phyloP scores from a whole-genome alignment of 257 asterid species.

The Dorcoceras hygrometricum region DNA sequence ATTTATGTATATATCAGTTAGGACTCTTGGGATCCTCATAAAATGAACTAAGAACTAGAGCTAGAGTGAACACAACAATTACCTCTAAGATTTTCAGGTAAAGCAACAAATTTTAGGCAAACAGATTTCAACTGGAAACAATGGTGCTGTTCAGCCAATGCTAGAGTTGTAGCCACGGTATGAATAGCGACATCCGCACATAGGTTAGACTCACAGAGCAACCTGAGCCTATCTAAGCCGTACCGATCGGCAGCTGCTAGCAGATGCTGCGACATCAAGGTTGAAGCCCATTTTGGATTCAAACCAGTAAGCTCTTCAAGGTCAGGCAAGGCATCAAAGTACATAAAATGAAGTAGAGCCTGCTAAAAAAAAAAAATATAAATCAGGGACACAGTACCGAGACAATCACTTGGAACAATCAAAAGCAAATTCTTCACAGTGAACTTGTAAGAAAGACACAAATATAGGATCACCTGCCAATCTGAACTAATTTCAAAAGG shows the following conservation, averaged over 20 bases:
- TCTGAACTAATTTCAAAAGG: neutral
- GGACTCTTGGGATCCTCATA: neutral
- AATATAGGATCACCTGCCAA: too few species aligned
- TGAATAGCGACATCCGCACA: slow-evolving; percentile 84
- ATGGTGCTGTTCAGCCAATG: slow-evolving; percentile 96
- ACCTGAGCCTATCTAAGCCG: slow-evolving; percentile 83
- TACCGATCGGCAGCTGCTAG: slow-evolving; percentile 96
- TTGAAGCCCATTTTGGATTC: slow-evolving; percentile 79
- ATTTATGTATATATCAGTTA: too few species aligned
- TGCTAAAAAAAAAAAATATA: slow-evolving; percentile 21
- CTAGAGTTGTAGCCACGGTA: slow-evolving; percentile 94
- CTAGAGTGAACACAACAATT: neutral
- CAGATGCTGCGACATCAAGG: slow-evolving; percentile 92
- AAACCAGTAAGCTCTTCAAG: slow-evolving; percentile 86
- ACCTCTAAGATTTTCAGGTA: slow-evolving; percentile 87
- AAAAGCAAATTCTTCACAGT: neutral
- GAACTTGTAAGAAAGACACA: neutral
- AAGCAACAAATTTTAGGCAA: slow-evolving; percentile 79
- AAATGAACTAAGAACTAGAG: neutral
- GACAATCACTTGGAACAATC: neutral
- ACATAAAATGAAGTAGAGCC: slow-evolving; percentile 88
- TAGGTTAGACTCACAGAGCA: slow-evolving; percentile 80
- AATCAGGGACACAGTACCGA: neutral
- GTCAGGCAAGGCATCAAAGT: slow-evolving; percentile 81
- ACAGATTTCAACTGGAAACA: slow-evolving; percentile 84